phyloP scores from a whole-genome alignment of 352 stramenopile genomes.

The Globisporangium echinulatum region DNA sequence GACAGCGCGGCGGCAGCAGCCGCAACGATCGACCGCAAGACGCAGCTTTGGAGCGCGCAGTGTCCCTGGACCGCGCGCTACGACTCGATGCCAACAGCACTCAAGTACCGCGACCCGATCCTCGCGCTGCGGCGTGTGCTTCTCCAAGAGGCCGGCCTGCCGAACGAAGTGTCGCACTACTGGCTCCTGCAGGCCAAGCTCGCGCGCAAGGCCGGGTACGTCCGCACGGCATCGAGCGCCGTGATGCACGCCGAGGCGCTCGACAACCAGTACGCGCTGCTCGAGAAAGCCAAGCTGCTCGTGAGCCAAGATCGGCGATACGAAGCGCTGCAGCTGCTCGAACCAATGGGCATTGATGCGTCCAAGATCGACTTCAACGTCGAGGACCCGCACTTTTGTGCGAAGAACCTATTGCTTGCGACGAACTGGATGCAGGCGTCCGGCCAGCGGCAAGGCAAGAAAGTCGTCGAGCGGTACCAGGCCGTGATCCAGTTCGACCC shows the following conservation, averaged over 20 bases:
- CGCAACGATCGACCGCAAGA: slow-evolving; percentile 8
- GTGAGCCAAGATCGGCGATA: slow-evolving; percentile 81
- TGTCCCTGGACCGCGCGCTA: slow-evolving; percentile 68
- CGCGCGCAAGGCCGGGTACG: slow-evolving; percentile 76
- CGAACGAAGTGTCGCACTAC: slow-evolving; percentile 64
- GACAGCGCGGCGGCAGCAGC: background rate
- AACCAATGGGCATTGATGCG: slow-evolving; percentile 74
- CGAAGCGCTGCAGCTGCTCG: slow-evolving; percentile 77
- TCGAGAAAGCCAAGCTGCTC: slow-evolving; percentile 81
- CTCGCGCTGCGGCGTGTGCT: slow-evolving; percentile 76
- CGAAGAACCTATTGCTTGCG: slow-evolving; percentile 88
- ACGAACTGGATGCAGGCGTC: slow-evolving; percentile 96
- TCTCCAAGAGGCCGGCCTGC: slow-evolving; percentile 57
- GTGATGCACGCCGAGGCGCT: slow-evolving; percentile 82
- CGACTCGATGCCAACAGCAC: slow-evolving; percentile 58
- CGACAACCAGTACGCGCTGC: slow-evolving; percentile 59
- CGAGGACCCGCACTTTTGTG: slow-evolving; percentile 65
- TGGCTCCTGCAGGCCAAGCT: slow-evolving; percentile 83
- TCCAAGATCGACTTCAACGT: slow-evolving; percentile 70
- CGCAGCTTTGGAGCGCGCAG: slow-evolving; percentile 45
- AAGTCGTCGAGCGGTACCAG: slow-evolving; percentile 93
- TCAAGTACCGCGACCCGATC: slow-evolving; percentile 82
- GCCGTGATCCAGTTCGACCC: slow-evolving; percentile 92
- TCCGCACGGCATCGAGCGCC: slow-evolving; percentile 72
- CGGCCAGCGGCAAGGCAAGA: slow-evolving; percentile 89